phyloP scores from a whole-genome alignment of 148 eudicot genomes.

The Rheum nobile region DNA sequence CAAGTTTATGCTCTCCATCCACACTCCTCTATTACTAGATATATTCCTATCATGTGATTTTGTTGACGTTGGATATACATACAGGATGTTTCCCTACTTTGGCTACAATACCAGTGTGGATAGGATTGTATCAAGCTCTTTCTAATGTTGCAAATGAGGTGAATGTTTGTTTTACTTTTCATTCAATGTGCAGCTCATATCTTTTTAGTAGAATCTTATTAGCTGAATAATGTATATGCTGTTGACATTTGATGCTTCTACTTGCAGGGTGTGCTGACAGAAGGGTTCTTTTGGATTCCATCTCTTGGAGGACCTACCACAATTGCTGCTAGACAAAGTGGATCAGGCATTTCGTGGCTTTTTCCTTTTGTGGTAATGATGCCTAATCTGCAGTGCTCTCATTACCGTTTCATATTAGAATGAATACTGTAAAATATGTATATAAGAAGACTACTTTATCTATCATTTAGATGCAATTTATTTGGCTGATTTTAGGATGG shows the following conservation, averaged over 20 bases:
- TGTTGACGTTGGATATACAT: neutral
- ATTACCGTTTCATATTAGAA: neutral
- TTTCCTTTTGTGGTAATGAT: constrained; percentile 89
- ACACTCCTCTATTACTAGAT: neutral
- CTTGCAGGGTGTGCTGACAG: constrained; percentile 80
- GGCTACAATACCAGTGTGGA: constrained; percentile 99
- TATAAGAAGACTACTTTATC: neutral
- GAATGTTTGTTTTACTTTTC: neutral
- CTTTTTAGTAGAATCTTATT: neutral
- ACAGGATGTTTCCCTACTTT: constrained; percentile 96
- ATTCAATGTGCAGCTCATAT: neutral
- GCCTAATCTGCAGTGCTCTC: neutral
- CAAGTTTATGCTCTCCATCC: neutral
- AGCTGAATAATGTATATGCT: neutral
- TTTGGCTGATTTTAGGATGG: constrained; percentile 69
- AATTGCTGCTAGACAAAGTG: constrained; percentile 98
- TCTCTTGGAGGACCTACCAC: constrained; percentile 97
- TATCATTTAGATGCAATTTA: neutral
- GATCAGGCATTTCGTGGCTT: constrained; percentile 96
- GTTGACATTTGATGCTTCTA: constrained; percentile 13
- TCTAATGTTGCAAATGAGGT: constrained; percentile 99
- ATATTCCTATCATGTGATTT: neutral
- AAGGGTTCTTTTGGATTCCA: constrained; percentile 99
- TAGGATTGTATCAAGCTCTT: constrained; percentile 98
- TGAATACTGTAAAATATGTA: neutral